Evolutionary conservation across 2,329 filamentous ascomycete species (phyloP).

Genomic region (Bipolaris victoriae): DNA sequence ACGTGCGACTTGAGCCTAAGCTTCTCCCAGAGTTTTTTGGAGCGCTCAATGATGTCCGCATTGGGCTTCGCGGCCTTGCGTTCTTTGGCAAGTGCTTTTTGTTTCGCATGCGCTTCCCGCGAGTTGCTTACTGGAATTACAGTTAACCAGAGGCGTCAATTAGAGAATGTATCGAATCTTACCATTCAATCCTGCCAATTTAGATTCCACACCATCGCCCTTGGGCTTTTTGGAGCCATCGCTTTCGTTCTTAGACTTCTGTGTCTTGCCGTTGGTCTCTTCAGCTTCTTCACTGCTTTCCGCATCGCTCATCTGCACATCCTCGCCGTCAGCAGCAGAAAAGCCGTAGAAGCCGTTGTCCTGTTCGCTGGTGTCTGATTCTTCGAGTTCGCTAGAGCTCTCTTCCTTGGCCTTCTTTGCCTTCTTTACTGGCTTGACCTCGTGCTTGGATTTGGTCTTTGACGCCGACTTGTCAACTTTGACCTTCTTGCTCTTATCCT

Average conservation of each 20-base stretch:
- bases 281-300: slow-evolving; percentile 25
- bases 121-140: slow-evolving; percentile 67
- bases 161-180: not conserved
- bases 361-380: slow-evolving; percentile 47
- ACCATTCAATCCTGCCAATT: slow-evolving; percentile 39
- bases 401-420: slow-evolving; percentile 39
- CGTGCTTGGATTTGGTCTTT: slow-evolving; percentile 37
- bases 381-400: slow-evolving; percentile 39
- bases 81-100: slow-evolving; percentile 85
- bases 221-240: slow-evolving; percentile 29
- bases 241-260: slow-evolving; percentile 35
- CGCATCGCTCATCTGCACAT: slow-evolving; percentile 31
- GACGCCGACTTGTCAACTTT: slow-evolving; percentile 43
- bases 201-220: slow-evolving; percentile 27
- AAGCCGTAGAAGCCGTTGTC: slow-evolving; percentile 47
- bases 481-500: slow-evolving; percentile 48
- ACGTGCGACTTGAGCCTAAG: slow-evolving; percentile 93
- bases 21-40: slow-evolving; percentile 97
- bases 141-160: slow-evolving; percentile 18
- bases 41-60: slow-evolving; percentile 83
- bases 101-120: slow-evolving; percentile 88
- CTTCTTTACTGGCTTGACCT: slow-evolving; percentile 35
- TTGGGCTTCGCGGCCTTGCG: slow-evolving; percentile 93
- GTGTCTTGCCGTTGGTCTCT: slow-evolving; percentile 27
- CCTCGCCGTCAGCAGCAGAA: slow-evolving; percentile 38